Base-by-base conservation (phyloP, 768 basidiomycete species). In the Suillus clintonianus region DNA sequence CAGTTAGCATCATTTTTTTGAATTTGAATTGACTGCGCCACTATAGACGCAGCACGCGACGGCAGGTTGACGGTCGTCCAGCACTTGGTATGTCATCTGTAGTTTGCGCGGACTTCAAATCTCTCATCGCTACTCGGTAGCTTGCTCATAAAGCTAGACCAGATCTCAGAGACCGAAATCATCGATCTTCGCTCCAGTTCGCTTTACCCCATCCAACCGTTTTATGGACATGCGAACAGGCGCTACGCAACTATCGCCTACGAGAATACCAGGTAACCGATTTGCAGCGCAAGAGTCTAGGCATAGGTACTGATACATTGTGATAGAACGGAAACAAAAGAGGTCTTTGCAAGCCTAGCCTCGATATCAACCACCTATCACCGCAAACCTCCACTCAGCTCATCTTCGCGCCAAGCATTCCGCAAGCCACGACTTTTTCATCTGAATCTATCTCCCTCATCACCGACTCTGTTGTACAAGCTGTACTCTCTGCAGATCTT, bases 1-100 rank as follows among this genome's bases (percentile, higher is more conserved):
- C 55, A 59, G 1, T 10, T 41, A 11, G 55, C 24, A 19, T 17
- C 17, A 17, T 41, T 57, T 41, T 57, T 11, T 62, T 61, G 37
- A 55, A 66, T 60, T 59, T 62, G 42, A 51, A 54, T 47, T 24
- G 8, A 27, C 41, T 65, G 42, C 60, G 56, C 15, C 17, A 9
- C n/a, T 65, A 62, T 71, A 94, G 91, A 93, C 76, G 90, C 91
- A 36, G 85, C 89, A 53, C 86, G 91, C 62, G 91, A 94, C 74
- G 86, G 88, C 53, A 84, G 82, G 67, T 71, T 87, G 47, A 82
- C 87, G 60, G 88, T 92, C n/a, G 89, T 88, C 9, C 81, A 84
- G 65, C 77, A 81, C 66, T 77, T 93, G 76, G 91, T 91, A 74
- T 55, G 88, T 74, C 24, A 13, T 24, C 27, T 60, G 62, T 37